Evolutionary conservation across 106 monocot species (phyloP).

Genomic region (Phalaenopsis equestris): DNA sequence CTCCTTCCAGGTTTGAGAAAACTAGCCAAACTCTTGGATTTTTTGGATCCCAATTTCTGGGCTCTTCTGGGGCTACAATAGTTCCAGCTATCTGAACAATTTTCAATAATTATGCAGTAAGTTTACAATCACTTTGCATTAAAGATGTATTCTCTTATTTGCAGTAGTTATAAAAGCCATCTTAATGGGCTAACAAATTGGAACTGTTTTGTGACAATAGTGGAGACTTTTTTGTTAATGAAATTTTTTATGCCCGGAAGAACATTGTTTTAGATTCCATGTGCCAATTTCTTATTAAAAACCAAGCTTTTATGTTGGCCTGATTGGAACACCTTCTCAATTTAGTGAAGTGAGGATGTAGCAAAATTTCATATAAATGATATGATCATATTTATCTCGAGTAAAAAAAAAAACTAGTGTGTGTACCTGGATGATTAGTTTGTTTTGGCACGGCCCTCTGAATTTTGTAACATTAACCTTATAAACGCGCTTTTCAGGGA

Average conservation of each 20-base stretch:
- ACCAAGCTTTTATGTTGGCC: neutral
- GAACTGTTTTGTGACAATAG: too few relatives aligned
- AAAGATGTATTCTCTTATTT: too few relatives aligned
- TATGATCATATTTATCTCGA: neutral
- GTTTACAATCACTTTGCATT: too few relatives aligned
- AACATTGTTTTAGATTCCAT: neutral
- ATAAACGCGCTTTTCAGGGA: slow-evolving; percentile 48
- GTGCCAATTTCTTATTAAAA: neutral
- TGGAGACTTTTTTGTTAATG: too few relatives aligned
- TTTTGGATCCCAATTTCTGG: slow-evolving; percentile 56
- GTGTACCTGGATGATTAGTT: slow-evolving; percentile 68
- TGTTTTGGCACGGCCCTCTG: slow-evolving; percentile 60
- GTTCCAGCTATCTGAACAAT: slow-evolving; percentile 56
- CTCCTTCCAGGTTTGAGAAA: slow-evolving; percentile 50
- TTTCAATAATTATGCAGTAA: neutral
- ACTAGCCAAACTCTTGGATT: slow-evolving; percentile 60
- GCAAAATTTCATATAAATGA: neutral
- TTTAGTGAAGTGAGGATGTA: neutral
- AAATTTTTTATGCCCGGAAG: neutral
- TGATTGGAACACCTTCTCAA: neutral
- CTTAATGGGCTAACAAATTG: too few relatives aligned
- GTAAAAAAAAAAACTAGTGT: neutral
- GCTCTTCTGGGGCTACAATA: slow-evolving; percentile 84
- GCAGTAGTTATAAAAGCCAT: too few relatives aligned
- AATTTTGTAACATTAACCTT: slow-evolving; percentile 59